phyloP scores from a whole-genome alignment of 2,329 filamentous ascomycete genomes.

The Botrytis medusae region DNA sequence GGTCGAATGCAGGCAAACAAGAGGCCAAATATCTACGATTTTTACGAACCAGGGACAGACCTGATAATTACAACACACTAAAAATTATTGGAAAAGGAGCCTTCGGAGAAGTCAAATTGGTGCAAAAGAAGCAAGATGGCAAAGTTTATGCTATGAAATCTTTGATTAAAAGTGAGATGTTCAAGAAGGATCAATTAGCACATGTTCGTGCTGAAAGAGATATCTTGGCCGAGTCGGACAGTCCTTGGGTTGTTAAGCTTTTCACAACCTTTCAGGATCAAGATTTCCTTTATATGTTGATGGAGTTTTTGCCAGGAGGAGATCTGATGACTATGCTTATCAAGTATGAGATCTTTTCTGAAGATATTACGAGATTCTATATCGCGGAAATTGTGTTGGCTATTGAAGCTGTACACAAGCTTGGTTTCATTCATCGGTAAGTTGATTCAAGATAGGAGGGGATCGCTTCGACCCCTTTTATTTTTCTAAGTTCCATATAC shows the following conservation, averaged over 20 bases:
- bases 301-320: slow-evolving; percentile 98
- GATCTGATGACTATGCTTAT: slow-evolving; percentile 99
- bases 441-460: slow-evolving; percentile 38
- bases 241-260: slow-evolving; percentile 97
- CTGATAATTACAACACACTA: slow-evolving; percentile 91
- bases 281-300: slow-evolving; percentile 97
- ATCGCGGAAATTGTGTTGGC: slow-evolving; percentile 97
- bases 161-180: slow-evolving; percentile 98
- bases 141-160: slow-evolving; percentile 99
- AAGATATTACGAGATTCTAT: slow-evolving; percentile 98
- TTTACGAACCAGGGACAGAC: slow-evolving; percentile 87
- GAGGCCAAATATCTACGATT: slow-evolving; percentile 94
- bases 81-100: slow-evolving; percentile 99
- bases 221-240: slow-evolving; percentile 98
- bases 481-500: neutral
- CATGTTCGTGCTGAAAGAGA: slow-evolving; percentile 97
- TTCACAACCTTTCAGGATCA: slow-evolving; percentile 97
- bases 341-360: slow-evolving; percentile 99
- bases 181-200: slow-evolving; percentile 97
- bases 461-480: neutral
- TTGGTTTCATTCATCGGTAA: slow-evolving; percentile 97
- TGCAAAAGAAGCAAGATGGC: slow-evolving; percentile 92
- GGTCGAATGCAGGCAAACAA: slow-evolving; percentile 79
- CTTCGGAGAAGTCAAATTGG: slow-evolving; percentile 96
- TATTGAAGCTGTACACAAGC: slow-evolving; percentile 97